Base-by-base conservation (phyloP, 129 eudicot species). In the Flaveria bidentis region DNA sequence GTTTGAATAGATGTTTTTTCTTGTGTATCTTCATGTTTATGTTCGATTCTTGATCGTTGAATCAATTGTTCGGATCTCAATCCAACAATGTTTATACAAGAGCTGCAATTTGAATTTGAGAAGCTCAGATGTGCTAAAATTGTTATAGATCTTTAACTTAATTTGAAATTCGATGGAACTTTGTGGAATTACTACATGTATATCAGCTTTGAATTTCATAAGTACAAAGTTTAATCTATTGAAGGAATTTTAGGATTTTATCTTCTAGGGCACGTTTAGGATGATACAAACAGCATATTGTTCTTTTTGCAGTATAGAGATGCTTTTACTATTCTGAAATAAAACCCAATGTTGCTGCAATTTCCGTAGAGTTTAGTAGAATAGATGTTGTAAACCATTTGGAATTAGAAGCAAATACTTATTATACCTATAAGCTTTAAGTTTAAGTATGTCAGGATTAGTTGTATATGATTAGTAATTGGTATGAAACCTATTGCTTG, bases 91-190 rank as follows among this genome's bases (percentile, higher is more conserved):
- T 62, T 79, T 11, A 39, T 16, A 4, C 33, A 1, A 36, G 30
- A 71, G 72, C 66, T 78, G 22, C 71, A 58, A 65, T 41, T 73
- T 67, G 5, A 80, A 65, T 42, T 63, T 52, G 30, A 51, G 57
- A 17, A 62, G 25, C 67, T 62, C 72, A 25, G 30, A 71, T 52
- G 25, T 2, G 22, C 22, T 68, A 23, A 42, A 39, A 15, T 62
- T 26, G 22, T 74, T 60, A 23, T 1, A 28, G 23, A 57, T 42
- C 22, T 58, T 30, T 45, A 26, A 60, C 23, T 9, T 12, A 11
- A 26, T 60, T 46, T 46, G 69, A 50, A 16, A 61, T 75, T 60
- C 12, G 12, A 23, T 74, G 30, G 46, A 74, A 58, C 16, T 65
- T 49, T 11, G 30, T 12, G 20, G 8, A 62, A 65, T 14, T 23